Conservation (phyloP, 371 early-diverging fungal genomes). For the Haplosporangium sp. region DNA sequence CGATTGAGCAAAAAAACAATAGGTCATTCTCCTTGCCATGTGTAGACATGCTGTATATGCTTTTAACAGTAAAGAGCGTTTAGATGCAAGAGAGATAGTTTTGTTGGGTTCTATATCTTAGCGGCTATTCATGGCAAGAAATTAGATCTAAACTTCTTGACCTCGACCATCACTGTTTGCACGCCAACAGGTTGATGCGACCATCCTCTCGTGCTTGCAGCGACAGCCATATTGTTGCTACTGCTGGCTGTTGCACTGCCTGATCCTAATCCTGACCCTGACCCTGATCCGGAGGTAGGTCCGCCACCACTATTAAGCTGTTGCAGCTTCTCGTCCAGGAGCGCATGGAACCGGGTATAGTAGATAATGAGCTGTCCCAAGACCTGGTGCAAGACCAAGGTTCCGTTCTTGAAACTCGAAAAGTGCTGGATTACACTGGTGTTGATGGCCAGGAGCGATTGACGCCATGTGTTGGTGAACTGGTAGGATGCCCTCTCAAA, state of each 20-base stretch:
- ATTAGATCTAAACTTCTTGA: slow-evolving; percentile 85
- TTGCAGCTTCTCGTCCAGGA: slow-evolving; percentile 73
- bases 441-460: slow-evolving; percentile 78
- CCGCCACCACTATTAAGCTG: slow-evolving; percentile 15
- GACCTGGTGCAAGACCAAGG: slow-evolving; percentile 86
- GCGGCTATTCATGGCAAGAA: slow-evolving; percentile 58
- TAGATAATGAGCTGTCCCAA: slow-evolving; percentile 87
- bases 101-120: too few relatives aligned
- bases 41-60: too few relatives aligned
- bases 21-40: too few relatives aligned
- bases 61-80: too few relatives aligned
- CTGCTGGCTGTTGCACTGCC: neutral
- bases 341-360: slow-evolving; percentile 85
- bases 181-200: slow-evolving; percentile 86
- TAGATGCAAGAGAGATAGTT: too few relatives aligned
- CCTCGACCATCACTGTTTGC: slow-evolving; percentile 93
- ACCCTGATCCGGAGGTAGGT: neutral
- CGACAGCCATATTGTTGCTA: slow-evolving; percentile 6
- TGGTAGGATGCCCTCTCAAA: slow-evolving; percentile 75
- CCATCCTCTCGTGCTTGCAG: slow-evolving; percentile 42
- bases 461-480: slow-evolving; percentile 87
- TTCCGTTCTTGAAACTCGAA: slow-evolving; percentile 92
- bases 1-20: too few relatives aligned
- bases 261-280: too few relatives aligned
- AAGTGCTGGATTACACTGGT: slow-evolving; percentile 87